Percentiles rank a stretch among this genome's conserved stretches.
Conservation (phyloP, 208 protist species). For the Pavlovales sp. region DNA sequence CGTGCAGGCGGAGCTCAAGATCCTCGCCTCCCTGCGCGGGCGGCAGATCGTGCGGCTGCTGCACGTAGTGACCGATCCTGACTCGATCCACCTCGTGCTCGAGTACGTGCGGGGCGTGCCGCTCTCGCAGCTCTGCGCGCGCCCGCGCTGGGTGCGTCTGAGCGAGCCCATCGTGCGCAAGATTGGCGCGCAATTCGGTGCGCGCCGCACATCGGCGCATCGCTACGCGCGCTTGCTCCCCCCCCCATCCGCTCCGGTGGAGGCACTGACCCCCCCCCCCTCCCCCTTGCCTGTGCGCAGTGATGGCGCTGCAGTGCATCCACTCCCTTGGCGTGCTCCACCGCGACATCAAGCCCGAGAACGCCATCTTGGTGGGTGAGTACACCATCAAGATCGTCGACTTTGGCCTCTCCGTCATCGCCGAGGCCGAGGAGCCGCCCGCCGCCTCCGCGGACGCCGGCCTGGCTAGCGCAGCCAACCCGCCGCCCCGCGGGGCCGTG, state of each 20-base stretch:
- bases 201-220: too few species aligned
- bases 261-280: too few species aligned
- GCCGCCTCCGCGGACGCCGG: too few species aligned
- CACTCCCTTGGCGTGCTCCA: not conserved
- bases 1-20: constrained; percentile 2
- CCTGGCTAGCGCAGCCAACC: too few species aligned
- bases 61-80: not conserved
- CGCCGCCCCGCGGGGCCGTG: too few species aligned
- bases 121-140: not conserved
- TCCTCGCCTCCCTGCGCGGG: not conserved
- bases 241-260: too few species aligned
- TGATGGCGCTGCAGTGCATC: not conserved
- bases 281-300: too few species aligned
- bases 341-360: constrained; percentile 33
- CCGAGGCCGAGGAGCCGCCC: too few species aligned
- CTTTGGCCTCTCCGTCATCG: not conserved
- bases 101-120: not conserved
- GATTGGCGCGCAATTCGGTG: not conserved
- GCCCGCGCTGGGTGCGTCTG: not conserved
- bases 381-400: not conserved
- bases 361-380: not conserved
- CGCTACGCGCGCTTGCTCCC: too few species aligned
- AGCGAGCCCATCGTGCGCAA: not conserved
- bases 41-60: not conserved
- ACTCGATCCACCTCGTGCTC: not conserved